Evolutionary conservation across 2,329 filamentous ascomycete species (phyloP), one percentile per base, ranked within the genome.

Genomic region (Eutypa lata): DNA sequence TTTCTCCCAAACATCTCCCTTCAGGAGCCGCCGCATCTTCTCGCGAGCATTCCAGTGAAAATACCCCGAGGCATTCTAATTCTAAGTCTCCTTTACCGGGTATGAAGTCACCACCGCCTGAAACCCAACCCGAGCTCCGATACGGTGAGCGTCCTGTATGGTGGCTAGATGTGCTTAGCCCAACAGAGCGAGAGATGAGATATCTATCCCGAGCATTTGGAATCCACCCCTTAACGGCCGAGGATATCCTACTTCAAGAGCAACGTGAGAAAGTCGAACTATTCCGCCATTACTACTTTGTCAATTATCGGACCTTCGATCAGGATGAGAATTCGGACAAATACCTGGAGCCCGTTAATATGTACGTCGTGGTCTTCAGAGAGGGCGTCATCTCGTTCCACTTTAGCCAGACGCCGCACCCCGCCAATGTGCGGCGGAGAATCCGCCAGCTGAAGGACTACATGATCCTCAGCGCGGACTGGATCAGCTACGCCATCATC

Each of bases 401-500:
- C 70, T 97, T 96, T 72, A 92, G 89, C n/a, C 86, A 93, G 73
- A 96, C 90, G 7, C 94, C 94, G 10, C 94, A 99, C 70, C 90
- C 93, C 2, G 93, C 94, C 66, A 99, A 99, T 62, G 94, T 99
- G 22, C 90, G 94, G 21, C 85, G 94, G 45, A 86, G 94, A 33
- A 93, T 99, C 65, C 89, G 94, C 11, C 94, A 99, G 70, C 75
- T 99, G 46, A 90, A 90, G 59, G 94, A 99, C 70, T 99, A 96
- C 69, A 81, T 97, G 63, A 90, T 96, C 43, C 78, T 97, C 13
- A 93, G 89, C 46, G 90, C 93, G 0, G 94, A 99, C 69, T 99
- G 94, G 94, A 97, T 99, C 61, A 96, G 91, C 7, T 99, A 99
- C 66, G 94, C 92, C 47, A 89, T 97, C 60, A 97, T 97, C 58